Evolutionary conservation across 140 eudicot species (phyloP).

Genomic region (Anethum foeniculum): DNA sequence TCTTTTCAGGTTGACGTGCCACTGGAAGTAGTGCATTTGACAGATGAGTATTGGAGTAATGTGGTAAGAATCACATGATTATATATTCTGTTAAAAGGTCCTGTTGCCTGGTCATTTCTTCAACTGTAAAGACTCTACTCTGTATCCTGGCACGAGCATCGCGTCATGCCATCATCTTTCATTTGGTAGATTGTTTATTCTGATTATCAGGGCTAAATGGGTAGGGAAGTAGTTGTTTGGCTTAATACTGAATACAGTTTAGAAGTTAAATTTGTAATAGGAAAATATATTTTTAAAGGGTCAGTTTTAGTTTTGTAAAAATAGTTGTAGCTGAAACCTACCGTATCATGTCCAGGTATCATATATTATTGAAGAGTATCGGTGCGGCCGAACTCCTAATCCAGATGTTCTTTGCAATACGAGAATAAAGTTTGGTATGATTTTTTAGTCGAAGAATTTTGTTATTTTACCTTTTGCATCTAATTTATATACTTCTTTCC

Average conservation of each 20-base stretch:
- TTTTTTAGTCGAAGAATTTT: conserved; percentile 8
- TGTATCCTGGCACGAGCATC: not conserved
- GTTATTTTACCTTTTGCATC: not conserved
- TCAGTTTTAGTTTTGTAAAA: not conserved
- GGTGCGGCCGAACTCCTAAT: conserved; percentile 91
- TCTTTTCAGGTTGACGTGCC: conserved; percentile 79
- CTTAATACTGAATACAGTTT: not conserved
- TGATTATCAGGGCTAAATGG: not conserved
- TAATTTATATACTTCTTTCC: too few relatives aligned
- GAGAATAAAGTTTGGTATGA: conserved; percentile 88
- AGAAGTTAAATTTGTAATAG: not conserved
- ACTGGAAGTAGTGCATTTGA: conserved; percentile 87
- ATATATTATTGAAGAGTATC: conserved; percentile 75
- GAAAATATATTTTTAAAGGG: not conserved
- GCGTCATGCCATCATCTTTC: not conserved
- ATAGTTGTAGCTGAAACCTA: not conserved
- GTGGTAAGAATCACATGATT: conserved; percentile 42
- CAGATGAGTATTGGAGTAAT: conserved; percentile 96
- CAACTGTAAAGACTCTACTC: not conserved
- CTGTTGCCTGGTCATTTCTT: not conserved
- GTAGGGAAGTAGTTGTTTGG: not conserved
- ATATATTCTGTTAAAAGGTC: not conserved
- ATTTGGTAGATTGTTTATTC: too few relatives aligned
- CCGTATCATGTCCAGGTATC: conserved; percentile 52
- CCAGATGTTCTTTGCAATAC: conserved; percentile 99